A percentile compares a stretch with the other conserved stretches of the same genome.
phyloP scores from a whole-genome alignment of 768 basidiomycete genomes.

The Sarcodon aspratus region DNA sequence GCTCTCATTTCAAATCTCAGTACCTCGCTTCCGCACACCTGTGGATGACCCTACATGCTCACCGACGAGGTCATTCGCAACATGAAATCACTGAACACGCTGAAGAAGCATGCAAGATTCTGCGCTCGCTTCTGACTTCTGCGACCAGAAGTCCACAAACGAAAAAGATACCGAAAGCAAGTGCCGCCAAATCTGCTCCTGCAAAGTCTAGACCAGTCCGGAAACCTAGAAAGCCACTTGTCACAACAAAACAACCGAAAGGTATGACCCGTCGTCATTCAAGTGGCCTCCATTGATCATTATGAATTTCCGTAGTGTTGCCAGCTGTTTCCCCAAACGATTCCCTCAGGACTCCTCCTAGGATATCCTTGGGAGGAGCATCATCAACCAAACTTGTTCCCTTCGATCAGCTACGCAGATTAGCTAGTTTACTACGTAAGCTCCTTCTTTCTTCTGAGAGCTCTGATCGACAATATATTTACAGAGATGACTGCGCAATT shows the following conservation, averaged over 20 bases:
- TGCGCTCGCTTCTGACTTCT: constrained; percentile 25
- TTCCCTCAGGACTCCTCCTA: constrained; percentile 8
- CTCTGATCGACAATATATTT: not conserved
- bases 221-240: constrained; percentile 13
- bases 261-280: constrained; percentile 14
- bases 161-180: constrained; percentile 3
- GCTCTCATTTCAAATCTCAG: constrained; percentile 25
- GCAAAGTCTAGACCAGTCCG: constrained; percentile 2
- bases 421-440: constrained; percentile 47
- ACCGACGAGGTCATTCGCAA: constrained; percentile 35
- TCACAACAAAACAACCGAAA: constrained; percentile 32
- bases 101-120: constrained; percentile 38
- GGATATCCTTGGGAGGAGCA: not conserved
- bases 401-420: constrained; percentile 16
- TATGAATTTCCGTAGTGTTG: constrained; percentile 4
- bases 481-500: constrained; percentile 48
- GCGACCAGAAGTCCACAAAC: not conserved
- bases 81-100: constrained; percentile 42
- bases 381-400: constrained; percentile 4
- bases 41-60: constrained; percentile 62
- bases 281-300: not conserved
- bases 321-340: constrained; percentile 11
- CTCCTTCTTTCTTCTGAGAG: constrained; percentile 1
- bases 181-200: constrained; percentile 7
- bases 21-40: constrained; percentile 48